A percentile compares a stretch with the other conserved stretches of the same genome.
These are phyloP conservation scores for Trichoderma asperelloides DNA, from an alignment of 495 filamentous ascomycete species.

Conservation along the genomic window DNA sequence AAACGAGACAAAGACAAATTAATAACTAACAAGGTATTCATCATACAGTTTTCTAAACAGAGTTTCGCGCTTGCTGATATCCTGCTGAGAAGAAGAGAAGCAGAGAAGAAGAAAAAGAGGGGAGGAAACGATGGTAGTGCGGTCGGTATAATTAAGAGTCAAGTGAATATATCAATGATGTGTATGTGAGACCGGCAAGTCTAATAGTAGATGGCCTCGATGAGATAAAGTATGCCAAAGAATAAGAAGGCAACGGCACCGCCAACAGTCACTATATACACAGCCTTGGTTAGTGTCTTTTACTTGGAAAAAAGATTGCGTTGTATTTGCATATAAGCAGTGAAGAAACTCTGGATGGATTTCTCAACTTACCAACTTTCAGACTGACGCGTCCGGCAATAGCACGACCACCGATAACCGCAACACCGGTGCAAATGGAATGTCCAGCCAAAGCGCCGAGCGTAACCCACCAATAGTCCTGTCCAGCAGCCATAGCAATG, in stretches of 20 bases:
- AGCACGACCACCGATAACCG: slow-evolving; percentile 87
- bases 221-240: slow-evolving; percentile 84
- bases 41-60: slow-evolving; percentile 2
- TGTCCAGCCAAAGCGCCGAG: slow-evolving; percentile 83
- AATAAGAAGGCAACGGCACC: slow-evolving; percentile 85
- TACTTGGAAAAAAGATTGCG: background rate
- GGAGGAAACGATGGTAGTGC: background rate
- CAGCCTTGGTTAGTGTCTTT: background rate
- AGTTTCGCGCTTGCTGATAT: slow-evolving; percentile 5
- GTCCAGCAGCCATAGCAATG: slow-evolving; percentile 96
- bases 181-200: background rate
- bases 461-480: slow-evolving; percentile 99
- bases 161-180: background rate
- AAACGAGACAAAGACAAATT: background rate
- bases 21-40: background rate
- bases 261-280: slow-evolving; percentile 78
- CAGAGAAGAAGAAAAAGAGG: background rate
- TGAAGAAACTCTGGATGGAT: background rate
- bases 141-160: background rate
- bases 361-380: slow-evolving; percentile 74
- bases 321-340: background rate
- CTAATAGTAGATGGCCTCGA: slow-evolving; percentile 65
- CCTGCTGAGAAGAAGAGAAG: background rate
- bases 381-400: slow-evolving; percentile 92
- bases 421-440: slow-evolving; percentile 78